A percentile compares a stretch with the other conserved stretches of the same genome.
Evolutionary conservation across 345 rosid genomes (phyloP).

Genomic region (Physaria fendleri): DNA sequence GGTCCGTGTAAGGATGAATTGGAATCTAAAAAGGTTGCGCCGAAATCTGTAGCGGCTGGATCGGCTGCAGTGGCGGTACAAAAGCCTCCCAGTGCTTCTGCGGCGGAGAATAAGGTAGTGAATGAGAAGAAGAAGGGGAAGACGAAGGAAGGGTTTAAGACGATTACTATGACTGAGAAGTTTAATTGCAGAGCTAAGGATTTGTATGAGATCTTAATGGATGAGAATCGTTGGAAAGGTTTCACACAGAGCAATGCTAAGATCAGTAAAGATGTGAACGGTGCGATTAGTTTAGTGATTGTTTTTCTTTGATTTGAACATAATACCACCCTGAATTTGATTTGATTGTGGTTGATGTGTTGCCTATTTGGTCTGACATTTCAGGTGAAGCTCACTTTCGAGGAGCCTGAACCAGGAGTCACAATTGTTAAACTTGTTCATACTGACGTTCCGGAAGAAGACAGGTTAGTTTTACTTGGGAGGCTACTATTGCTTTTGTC

Average conservation of each 20-base stretch:
- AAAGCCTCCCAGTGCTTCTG: conserved; percentile 22
- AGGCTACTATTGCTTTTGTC: neutral
- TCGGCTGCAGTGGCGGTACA: conserved; percentile 15
- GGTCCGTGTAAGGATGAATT: conserved; percentile 87
- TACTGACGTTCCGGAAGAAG: conserved; percentile 85
- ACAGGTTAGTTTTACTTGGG: conserved; percentile 46
- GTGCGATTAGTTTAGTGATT: conserved; percentile 39
- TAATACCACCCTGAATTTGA: neutral
- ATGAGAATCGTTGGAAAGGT: conserved; percentile 94
- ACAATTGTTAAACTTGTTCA: conserved; percentile 70
- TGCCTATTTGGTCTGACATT: conserved; percentile 11
- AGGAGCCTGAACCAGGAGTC: conserved; percentile 80
- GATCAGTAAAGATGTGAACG: conserved; percentile 83
- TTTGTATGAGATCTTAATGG: conserved; percentile 92
- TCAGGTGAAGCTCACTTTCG: conserved; percentile 67
- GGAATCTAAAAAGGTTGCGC: conserved; percentile 56
- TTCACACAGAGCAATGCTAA: conserved; percentile 88
- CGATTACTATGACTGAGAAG: conserved; percentile 71
- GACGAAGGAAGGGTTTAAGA: conserved; percentile 56
- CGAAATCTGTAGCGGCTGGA: conserved; percentile 30
- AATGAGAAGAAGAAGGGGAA: conserved; percentile 42
- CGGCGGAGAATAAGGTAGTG: conserved; percentile 18
- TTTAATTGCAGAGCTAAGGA: conserved; percentile 76
- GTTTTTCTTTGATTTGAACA: neutral
- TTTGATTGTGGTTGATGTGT: conserved; percentile 8